A percentile compares a stretch with the other conserved stretches of the same genome.
Conservation (phyloP, 208 protist genomes). For the Leishmania arabica region DNA sequence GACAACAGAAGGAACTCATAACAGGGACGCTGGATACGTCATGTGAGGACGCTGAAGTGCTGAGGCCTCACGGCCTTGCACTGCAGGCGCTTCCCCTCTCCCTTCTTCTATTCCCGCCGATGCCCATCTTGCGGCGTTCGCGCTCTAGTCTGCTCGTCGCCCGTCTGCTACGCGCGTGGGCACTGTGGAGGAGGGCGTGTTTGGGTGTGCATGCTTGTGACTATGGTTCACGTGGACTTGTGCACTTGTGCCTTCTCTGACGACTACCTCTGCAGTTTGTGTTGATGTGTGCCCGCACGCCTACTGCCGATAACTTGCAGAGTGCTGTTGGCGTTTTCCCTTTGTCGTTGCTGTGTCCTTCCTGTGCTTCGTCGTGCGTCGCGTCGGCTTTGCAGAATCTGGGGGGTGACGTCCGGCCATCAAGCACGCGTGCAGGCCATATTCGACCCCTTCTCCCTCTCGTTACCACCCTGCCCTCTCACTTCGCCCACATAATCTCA, state of each 20-base stretch:
- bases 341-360: not conserved
- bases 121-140: not conserved
- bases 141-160: not conserved
- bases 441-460: not conserved
- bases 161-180: not conserved
- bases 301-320: not conserved
- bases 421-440: not conserved
- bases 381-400: not conserved
- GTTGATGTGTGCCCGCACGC: not conserved
- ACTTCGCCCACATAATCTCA: not conserved
- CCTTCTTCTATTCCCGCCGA: not conserved
- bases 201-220: not conserved
- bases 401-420: not conserved
- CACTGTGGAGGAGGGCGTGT: not conserved
- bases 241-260: not conserved
- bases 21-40: not conserved
- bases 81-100: not conserved
- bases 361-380: not conserved
- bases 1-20: not conserved
- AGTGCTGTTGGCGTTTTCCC: not conserved
- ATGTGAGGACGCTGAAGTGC: not conserved
- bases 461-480: not conserved
- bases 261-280: not conserved
- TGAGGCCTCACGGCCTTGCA: not conserved
- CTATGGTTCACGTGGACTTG: not conserved